Base-by-base conservation (phyloP, 2,329 filamentous ascomycete genomes). In the Phaeosphaeriaceae sp. region DNA sequence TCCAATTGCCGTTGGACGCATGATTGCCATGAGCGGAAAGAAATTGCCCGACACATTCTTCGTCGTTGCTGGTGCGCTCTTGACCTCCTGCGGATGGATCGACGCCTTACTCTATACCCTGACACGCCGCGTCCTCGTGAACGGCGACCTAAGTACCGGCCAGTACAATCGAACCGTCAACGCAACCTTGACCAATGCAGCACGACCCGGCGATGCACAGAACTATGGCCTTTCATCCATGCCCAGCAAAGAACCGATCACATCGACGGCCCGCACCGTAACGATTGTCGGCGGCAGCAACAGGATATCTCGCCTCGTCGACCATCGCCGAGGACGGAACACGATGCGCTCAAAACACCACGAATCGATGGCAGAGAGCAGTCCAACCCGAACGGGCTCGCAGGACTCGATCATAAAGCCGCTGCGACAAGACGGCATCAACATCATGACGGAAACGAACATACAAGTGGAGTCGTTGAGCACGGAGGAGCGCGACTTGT, bases 1-100 rank as follows among this genome's bases (percentile, higher is more conserved):
- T 0, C 89, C 89, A 0, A 80, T 91, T 1, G 88, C 88, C 7
- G 66, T 76, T 6, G 76, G 75, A 7, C 72, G 76, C 36, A 78
- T 78, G 76, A 68, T 73, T 15, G 66, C 72, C 20, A 78, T 78
- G 76, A 73, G 70, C 1, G 75, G 75, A 7, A 63, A 63, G 4
- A 50, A 77, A 0, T 80, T 87, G 3, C 81, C 84, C 0, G 78
- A 86, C 0, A 76, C 72, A 0, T 88, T 86, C 69, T 88, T 87
- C 70, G 84, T 83, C 68, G 81, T 87, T 11, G 85, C 87, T 0
- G 87, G 86, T 1, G 80, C 81, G 1, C 82, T 89, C 74, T 85
- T 89, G 48, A 81, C 80, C 3, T 79, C 73, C 7, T 80, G 78
- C 33, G 80, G 80, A 22, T 81, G 78, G 77, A 73, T 81, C 24